Conservation (phyloP, 768 basidiomycete species). For the Gyrodon lividus region DNA sequence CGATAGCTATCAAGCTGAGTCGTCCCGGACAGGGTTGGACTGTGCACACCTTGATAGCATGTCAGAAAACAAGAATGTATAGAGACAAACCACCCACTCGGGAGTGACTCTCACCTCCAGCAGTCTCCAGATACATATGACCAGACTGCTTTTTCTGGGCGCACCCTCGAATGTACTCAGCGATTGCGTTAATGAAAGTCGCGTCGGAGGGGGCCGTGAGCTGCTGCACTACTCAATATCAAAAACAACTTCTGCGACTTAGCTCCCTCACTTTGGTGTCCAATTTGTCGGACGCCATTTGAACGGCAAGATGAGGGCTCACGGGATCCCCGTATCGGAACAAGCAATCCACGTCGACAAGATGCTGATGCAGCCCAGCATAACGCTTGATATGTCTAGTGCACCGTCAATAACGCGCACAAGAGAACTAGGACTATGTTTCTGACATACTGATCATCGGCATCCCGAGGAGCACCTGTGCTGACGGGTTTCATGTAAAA, state of each 20-base stretch:
- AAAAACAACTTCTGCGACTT: background rate
- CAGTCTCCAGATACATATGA: slow-evolving; percentile 89
- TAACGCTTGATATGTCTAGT: slow-evolving; percentile 66
- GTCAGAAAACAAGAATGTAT: slow-evolving; percentile 1
- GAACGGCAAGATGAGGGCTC: slow-evolving; percentile 88
- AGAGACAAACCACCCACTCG: slow-evolving; percentile 7
- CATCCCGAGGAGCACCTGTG: slow-evolving; percentile 76
- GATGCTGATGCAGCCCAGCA: slow-evolving; percentile 38
- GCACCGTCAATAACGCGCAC: background rate
- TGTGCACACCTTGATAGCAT: slow-evolving; percentile 73
- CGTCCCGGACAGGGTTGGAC: slow-evolving; percentile 78
- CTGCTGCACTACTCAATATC: slow-evolving; percentile 20
- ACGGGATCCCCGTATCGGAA: slow-evolving; percentile 87
- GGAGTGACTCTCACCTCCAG: slow-evolving; percentile 73
- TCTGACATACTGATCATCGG: slow-evolving; percentile 74
- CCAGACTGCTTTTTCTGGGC: slow-evolving; percentile 37
- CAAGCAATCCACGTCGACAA: slow-evolving; percentile 66
- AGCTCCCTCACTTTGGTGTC: slow-evolving; percentile 28
- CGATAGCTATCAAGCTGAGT: slow-evolving; percentile 86
- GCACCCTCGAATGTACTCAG: slow-evolving; percentile 57
- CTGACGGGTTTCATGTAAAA: slow-evolving; percentile 90
- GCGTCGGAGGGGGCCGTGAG: slow-evolving; percentile 54
- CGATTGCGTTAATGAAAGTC: slow-evolving; percentile 63
- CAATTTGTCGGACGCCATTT: slow-evolving; percentile 39
- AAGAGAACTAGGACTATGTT: background rate